A percentile compares a stretch with the other conserved stretches of the same genome.
phyloP scores from a whole-genome alignment of 1,139 yeast genomes.

The Magnusiomyces suaveolens region DNA sequence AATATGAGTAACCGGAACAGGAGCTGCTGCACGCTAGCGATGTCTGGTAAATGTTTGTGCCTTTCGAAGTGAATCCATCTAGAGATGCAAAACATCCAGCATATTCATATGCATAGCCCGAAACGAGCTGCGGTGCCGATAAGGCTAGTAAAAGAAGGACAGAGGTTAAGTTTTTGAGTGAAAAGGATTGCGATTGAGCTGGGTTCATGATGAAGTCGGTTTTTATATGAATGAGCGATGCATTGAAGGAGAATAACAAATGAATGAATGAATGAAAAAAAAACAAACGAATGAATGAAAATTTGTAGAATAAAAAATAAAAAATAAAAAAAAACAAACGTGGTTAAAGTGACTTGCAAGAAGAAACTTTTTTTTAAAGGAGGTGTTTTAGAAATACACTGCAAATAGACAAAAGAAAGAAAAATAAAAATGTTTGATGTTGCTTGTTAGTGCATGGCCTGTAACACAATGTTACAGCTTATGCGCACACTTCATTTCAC shows the following conservation, averaged over 20 bases:
- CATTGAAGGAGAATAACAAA: too few relatives aligned
- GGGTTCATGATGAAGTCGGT: too few relatives aligned
- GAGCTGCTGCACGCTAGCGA: constrained; percentile 8
- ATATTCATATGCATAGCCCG: background rate
- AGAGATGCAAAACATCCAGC: background rate
- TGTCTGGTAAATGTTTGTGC: constrained; percentile 7
- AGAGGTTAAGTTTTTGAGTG: background rate
- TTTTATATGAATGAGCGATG: too few relatives aligned
- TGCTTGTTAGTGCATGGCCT: background rate
- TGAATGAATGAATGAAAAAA: too few relatives aligned
- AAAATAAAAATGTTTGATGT: background rate
- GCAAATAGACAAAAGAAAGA: too few relatives aligned
- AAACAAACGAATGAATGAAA: background rate
- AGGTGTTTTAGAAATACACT: background rate
- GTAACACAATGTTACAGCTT: too few relatives aligned
- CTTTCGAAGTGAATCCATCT: background rate
- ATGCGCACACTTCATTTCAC: too few relatives aligned
- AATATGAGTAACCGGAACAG: constrained; percentile 19
- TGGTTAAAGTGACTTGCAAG: too few relatives aligned
- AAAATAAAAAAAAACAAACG: too few relatives aligned
- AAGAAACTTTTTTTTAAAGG: background rate
- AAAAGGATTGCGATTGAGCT: background rate
- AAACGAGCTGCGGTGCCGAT: background rate
- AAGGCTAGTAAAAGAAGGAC: background rate
- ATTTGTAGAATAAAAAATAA: too few relatives aligned